Percentiles rank a stretch among this genome's conserved stretches.
These are phyloP conservation scores for Lentinus brumalis DNA, from an alignment of 768 basidiomycete species.

Conservation along the genomic window DNA sequence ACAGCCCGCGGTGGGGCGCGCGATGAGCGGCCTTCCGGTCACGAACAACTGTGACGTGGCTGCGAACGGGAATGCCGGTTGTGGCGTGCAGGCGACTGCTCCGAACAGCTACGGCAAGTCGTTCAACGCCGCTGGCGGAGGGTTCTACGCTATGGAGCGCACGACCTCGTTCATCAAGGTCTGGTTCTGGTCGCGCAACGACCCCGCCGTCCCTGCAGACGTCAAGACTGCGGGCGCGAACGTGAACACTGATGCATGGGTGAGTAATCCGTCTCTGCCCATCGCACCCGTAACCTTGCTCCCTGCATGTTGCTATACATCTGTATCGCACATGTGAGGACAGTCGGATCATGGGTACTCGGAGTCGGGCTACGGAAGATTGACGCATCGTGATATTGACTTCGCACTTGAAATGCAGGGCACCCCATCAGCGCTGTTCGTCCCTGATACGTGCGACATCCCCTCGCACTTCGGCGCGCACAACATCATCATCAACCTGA, in stretches of 20 bases:
- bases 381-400: background rate
- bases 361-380: too few species aligned
- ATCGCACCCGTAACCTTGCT: background rate
- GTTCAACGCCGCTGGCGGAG: conserved; percentile 63
- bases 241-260: conserved; percentile 58
- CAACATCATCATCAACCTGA: conserved; percentile 70
- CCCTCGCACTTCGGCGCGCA: conserved; percentile 52
- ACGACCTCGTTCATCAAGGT: conserved; percentile 59
- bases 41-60: conserved; percentile 52
- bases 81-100: conserved; percentile 46
- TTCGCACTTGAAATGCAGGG: conserved; percentile 40
- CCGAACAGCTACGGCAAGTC: conserved; percentile 54
- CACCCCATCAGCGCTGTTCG: conserved; percentile 62
- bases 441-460: conserved; percentile 59
- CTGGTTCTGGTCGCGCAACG: conserved; percentile 69
- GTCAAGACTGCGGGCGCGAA: conserved; percentile 40
- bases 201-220: conserved; percentile 46
- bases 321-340: too few species aligned
- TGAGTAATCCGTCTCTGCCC: conserved; percentile 25
- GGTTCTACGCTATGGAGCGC: conserved; percentile 67
- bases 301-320: background rate
- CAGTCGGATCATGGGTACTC: background rate
- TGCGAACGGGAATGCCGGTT: conserved; percentile 54
- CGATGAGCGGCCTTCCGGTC: conserved; percentile 36
- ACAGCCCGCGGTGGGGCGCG: conserved; percentile 44